Evolutionary conservation across 2,329 filamentous ascomycete genomes (phyloP).

Genomic region (Anthostomella pinea): DNA sequence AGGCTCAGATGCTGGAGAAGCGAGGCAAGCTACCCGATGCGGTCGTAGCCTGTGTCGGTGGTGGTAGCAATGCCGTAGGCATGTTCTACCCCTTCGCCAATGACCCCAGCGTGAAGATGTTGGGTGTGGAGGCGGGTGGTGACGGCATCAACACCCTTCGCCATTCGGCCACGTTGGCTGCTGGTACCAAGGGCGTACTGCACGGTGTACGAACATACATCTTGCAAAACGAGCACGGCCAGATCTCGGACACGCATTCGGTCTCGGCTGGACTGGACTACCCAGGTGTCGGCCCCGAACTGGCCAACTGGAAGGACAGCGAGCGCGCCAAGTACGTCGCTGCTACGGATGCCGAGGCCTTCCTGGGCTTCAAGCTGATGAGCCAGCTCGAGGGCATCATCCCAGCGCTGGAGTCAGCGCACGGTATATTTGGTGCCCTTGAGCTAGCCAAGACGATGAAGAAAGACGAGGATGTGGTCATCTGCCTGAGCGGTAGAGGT

Average conservation of each 20-base stretch:
- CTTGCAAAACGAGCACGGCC: conserved; percentile 86
- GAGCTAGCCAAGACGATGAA: conserved; percentile 90
- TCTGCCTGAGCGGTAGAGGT: conserved; percentile 88
- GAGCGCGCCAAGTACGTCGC: conserved; percentile 83
- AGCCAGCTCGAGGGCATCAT: conserved; percentile 94
- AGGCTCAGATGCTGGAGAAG: conserved; percentile 81
- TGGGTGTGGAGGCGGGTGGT: conserved; percentile 93
- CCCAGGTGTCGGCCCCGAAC: conserved; percentile 91
- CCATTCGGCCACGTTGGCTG: conserved; percentile 84
- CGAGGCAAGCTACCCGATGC: conserved; percentile 90
- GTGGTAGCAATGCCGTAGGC: conserved; percentile 89
- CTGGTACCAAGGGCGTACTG: conserved; percentile 85
- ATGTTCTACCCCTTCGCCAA: conserved; percentile 98
- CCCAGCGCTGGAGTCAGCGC: conserved; percentile 87
- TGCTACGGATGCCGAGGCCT: conserved; percentile 87
- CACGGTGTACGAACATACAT: conserved; percentile 97
- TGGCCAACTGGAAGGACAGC: conserved; percentile 89
- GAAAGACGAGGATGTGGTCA: conserved; percentile 85
- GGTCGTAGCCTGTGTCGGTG: conserved; percentile 93
- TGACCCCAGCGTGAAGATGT: conserved; percentile 78
- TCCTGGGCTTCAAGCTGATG: conserved; percentile 80
- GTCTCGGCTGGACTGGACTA: conserved; percentile 96
- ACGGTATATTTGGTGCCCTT: conserved; percentile 86
- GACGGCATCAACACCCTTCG: conserved; percentile 83
- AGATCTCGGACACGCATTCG: conserved; percentile 93